Base-by-base conservation (phyloP, 805 yeast species). In the Wickerhamiella kazuoi region DNA sequence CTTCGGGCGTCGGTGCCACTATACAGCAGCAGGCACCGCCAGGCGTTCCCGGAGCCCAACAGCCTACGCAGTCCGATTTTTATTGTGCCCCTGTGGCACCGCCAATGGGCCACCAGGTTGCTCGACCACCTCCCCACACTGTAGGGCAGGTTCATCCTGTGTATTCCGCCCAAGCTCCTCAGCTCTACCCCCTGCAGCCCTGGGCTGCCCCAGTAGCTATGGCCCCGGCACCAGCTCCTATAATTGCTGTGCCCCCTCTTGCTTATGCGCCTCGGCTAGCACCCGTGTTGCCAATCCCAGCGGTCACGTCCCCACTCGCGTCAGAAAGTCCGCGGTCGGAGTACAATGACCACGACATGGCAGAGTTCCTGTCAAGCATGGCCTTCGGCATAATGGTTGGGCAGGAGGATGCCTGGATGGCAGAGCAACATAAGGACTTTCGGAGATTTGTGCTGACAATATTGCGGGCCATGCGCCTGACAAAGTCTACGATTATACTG, bases 401-500 rank as follows among this genome's bases (percentile, higher is more conserved):
- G 29, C 35, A 44, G 44, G 24, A 41, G 50, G 38, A 39, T 26
- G 43, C 42, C 41, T 46, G 29, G 44, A 47, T 32, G 51, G 40
- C 50, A 2, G 56, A 35, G 41, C 61, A 76, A n/a, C 46, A 69
- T 18, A 55, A 55, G 33, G 64, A 69, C 32, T 77, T 80, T 56
- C 72, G 68, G 49, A 31, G 64, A 43, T 73, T 73, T 46, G 63
- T 82, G 16, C 66, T 68, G 40, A 70, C 77, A 31, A 86, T 87
- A 2, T 63, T 87, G 44, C 68, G 76, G 41, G 93, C 95, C 11
- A 90, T 96, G 3, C 72, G 97, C 48, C 64, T 87, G 49, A 93
- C 96, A 23, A 71, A 76, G 46, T 71, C 83, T 2, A 79, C 97
- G 15, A 68, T 90, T 32, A 64, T 84, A 26, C 65, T 86, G 51